Evolutionary conservation across 2,329 filamentous ascomycete species (phyloP), one percentile per base, ranked within the genome.

Genomic region (Colletotrichum falcatum): DNA sequence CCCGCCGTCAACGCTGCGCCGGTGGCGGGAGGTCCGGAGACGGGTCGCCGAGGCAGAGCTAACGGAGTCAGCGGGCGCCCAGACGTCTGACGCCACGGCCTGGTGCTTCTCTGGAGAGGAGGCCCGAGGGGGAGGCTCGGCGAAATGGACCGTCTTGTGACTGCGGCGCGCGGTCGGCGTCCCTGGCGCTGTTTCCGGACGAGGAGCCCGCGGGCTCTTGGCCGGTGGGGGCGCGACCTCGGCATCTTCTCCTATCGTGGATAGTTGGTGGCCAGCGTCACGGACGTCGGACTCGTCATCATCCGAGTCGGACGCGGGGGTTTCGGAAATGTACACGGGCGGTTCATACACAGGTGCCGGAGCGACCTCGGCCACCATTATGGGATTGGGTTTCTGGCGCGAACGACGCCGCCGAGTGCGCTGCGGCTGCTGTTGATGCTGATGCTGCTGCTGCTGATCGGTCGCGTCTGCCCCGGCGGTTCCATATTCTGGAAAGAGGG

Each of bases 91-190:
- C 28, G 28, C 37, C 35, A 30, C 46, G 11, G 28, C n/a, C 5
- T 48, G 11, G 23, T 37, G 53, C 4, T 53, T 69, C 28, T 69
- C 61, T 18, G 54, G 44, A 9, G 53, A 53, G 35, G 61, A 59
- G 12, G 23, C 44, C 14, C 61, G 46, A 49, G 53, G 63, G n/a
- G 56, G 63, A 44, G 63, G 51, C 30, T 71, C 68, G 12, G 68
- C 68, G 26, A 71, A 71, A 53, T 71, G 68, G 30, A 71, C 68
- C 58, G 68, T 71, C 53, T 71, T 71, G 48, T 68, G 68, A 42
- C 68, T 71, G 23, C 68, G 68, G 35, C 68, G 68, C 26, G 61
- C 61, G 26, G 39, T 55, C 11, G 68, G 68, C 35, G 68, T 71
- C 9, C 44, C 64, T 26, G 53, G 53, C 44, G 12, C 48, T 46